Percentiles rank a stretch among this genome's conserved stretches.
These are phyloP conservation scores for Fagopyrum homotropicum DNA, from an alignment of 148 eudicot species.

Conservation along the genomic window DNA sequence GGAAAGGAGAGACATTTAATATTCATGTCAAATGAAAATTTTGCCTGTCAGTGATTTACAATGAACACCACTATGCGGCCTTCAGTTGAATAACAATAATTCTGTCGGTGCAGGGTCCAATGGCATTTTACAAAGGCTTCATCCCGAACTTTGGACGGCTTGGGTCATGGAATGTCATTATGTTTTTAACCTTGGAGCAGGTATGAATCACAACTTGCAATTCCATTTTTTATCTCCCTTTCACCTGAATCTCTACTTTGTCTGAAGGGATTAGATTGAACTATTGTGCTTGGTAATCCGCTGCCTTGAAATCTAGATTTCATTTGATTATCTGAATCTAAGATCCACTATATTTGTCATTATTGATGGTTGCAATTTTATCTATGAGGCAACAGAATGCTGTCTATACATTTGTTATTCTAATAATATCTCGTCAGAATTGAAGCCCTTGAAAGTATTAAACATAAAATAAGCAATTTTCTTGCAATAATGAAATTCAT, in stretches of 20 bases:
- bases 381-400: not conserved
- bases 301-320: not conserved
- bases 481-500: not conserved
- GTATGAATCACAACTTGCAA: constrained; percentile 32
- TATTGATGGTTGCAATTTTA: not conserved
- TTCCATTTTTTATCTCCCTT: not conserved
- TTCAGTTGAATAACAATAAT: not conserved
- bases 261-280: not conserved
- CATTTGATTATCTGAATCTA: too few species aligned
- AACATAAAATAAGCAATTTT: not conserved
- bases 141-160: constrained; percentile 91
- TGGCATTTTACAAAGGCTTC: constrained; percentile 94
- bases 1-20: too few species aligned
- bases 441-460: not conserved
- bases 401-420: not conserved
- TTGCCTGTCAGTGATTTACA: not conserved
- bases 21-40: too few species aligned
- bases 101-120: constrained; percentile 71
- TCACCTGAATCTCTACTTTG: not conserved
- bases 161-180: constrained; percentile 98
- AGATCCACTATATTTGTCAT: not conserved
- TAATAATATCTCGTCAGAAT: not conserved
- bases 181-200: constrained; percentile 98
- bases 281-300: not conserved
- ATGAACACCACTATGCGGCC: not conserved